Base-by-base conservation (phyloP, 768 basidiomycete genomes). In the Cystofilobasidium bisporidii region DNA sequence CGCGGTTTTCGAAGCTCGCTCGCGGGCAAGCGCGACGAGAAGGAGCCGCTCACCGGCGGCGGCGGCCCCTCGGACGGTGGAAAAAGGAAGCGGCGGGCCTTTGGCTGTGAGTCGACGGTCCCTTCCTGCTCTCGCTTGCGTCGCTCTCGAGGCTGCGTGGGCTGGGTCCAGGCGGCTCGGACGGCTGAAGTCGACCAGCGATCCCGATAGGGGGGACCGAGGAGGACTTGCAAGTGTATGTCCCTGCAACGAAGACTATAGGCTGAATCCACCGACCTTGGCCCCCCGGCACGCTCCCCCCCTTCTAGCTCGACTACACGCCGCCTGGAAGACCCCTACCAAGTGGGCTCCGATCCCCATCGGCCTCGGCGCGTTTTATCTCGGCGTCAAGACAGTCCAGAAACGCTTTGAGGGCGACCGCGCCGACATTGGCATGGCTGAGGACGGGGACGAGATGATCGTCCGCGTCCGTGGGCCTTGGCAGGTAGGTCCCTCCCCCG, bases 381-480 rank as follows among this genome's bases (percentile, higher is more conserved):
- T 65, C 0, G 68, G 63, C 11, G 63, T 56, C 14, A 50, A 32
- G 61, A 66, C 61, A 36, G 43, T 38, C 17, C 61, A 68, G 60
- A 68, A 53, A 48, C 57, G 33, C 18, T 47, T 66, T 32, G 69
- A 66, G 53, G 73, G 88, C 74, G 63, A 72, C 36, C 64, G 67
- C 4, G 68, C 63, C 22, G 68, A 64, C n/a, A 59, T 69, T 18
- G 63, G 63, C 18, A 61, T 64, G 58, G 61, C 50, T 15, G 67
- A 63, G 57, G 68, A 69, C 26, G 70, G 41, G 28, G 72, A 73
- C 26, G 88, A 90, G 74, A 78, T 89, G 62, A 50, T 61, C 41
- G 84, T 91, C 71, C 83, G 81, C 69, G 82, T 92, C 14, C 88
- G 87, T 75, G 91, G 94, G 0, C 91, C 91, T 3, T 94, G 91